Conservation (phyloP, 768 basidiomycete genomes). For the Leccinum barrowsii region DNA sequence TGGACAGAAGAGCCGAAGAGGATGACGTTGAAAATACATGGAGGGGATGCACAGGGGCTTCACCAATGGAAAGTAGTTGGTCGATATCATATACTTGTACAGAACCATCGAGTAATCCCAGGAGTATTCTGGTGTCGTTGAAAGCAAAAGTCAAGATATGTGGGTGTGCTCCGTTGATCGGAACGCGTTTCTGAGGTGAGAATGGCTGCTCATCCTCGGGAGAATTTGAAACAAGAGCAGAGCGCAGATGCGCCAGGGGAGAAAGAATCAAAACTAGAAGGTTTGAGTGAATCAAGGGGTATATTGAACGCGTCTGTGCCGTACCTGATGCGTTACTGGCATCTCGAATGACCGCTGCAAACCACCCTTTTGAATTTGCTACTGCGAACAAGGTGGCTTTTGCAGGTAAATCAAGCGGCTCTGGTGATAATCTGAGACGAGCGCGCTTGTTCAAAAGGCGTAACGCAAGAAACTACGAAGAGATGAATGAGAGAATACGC, state of each 20-base stretch:
- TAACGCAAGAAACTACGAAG: slow-evolving; percentile 36
- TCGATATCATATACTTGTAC: slow-evolving; percentile 59
- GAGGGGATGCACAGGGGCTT: slow-evolving; percentile 42
- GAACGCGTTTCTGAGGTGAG: slow-evolving; percentile 48
- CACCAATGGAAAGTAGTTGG: slow-evolving; percentile 44
- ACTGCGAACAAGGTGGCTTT: slow-evolving; percentile 55
- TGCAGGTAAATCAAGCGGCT: slow-evolving; percentile 43
- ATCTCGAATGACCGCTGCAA: slow-evolving; percentile 53
- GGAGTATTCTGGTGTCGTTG: slow-evolving; percentile 57
- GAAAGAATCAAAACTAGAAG: slow-evolving; percentile 57
- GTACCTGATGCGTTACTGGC: slow-evolving; percentile 36
- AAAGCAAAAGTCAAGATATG: slow-evolving; percentile 53
- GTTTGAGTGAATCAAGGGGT: neutral
- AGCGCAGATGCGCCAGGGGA: slow-evolving; percentile 56
- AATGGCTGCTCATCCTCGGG: slow-evolving; percentile 40
- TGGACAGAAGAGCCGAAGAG: slow-evolving; percentile 45
- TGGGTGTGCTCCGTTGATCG: slow-evolving; percentile 44
- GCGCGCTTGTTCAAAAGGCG: slow-evolving; percentile 54
- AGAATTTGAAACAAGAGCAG: slow-evolving; percentile 44
- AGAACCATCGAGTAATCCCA: slow-evolving; percentile 57
- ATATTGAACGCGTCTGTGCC: slow-evolving; percentile 11
- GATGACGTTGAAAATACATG: slow-evolving; percentile 45
- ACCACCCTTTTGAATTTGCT: slow-evolving; percentile 63
- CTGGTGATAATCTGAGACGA: slow-evolving; percentile 59
- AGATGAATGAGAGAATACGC: neutral